A percentile compares a stretch with the other conserved stretches of the same genome.
These are phyloP conservation scores for Astraeus odoratus DNA, from an alignment of 768 basidiomycete species.

Conservation along the genomic window DNA sequence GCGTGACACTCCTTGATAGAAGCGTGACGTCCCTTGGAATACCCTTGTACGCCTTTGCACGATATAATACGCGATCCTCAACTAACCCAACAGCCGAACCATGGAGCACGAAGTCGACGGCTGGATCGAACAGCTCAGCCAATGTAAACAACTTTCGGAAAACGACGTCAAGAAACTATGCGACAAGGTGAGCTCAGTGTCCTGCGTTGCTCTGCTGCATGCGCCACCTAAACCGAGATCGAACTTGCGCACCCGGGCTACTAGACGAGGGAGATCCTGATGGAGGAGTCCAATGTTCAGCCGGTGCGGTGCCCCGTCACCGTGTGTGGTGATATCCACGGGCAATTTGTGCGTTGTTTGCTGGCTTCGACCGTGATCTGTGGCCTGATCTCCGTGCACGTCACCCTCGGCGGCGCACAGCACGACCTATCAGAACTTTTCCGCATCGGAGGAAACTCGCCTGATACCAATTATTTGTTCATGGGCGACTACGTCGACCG, in stretches of 20 bases:
- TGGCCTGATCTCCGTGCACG: constrained; percentile 17
- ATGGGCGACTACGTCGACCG: constrained; percentile 99
- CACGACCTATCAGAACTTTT: constrained; percentile 99
- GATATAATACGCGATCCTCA: constrained; percentile 5
- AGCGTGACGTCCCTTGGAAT: constrained; percentile 2
- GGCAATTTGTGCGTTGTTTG: constrained; percentile 86
- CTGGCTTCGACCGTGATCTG: constrained; percentile 11
- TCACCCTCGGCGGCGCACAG: constrained; percentile 39
- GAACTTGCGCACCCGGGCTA: constrained; percentile 11
- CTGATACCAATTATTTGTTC: constrained; percentile 99
- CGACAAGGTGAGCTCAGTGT: constrained; percentile 83
- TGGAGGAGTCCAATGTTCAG: constrained; percentile 99
- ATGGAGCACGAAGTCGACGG: constrained; percentile 80
- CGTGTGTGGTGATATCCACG: constrained; percentile 99
- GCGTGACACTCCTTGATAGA: constrained; percentile 21
- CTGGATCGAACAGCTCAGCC: constrained; percentile 95
- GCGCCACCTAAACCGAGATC: constrained; percentile 5
- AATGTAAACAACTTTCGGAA: constrained; percentile 96
- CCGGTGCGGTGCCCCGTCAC: constrained; percentile 98
- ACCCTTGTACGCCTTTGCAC: constrained; percentile 26
- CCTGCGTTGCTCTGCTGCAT: constrained; percentile 16
- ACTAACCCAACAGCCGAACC: constrained; percentile 7
- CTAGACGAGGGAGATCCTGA: constrained; percentile 95
- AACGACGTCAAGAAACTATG: constrained; percentile 95
- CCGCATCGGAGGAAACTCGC: constrained; percentile 96